phyloP scores from a whole-genome alignment of 495 filamentous ascomycete genomes.

The Penicillium goetzii region DNA sequence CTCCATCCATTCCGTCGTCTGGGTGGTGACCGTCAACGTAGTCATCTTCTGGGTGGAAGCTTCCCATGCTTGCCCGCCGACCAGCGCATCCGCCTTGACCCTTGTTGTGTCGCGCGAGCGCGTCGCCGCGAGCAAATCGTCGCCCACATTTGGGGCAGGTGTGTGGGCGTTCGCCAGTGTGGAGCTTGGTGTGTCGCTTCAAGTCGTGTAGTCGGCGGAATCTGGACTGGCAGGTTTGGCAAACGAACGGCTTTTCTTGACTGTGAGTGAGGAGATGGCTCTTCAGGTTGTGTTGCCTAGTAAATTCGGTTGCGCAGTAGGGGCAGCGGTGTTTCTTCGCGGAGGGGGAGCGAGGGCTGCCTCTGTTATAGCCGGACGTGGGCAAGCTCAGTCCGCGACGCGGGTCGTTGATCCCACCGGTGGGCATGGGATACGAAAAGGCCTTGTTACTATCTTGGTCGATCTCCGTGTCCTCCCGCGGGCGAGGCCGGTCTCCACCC shows the following conservation, averaged over 20 bases:
- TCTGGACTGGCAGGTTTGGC: slow-evolving; percentile 82
- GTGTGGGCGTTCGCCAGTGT: slow-evolving; percentile 95
- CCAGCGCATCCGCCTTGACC: slow-evolving; percentile 96
- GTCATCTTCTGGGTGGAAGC: slow-evolving; percentile 81
- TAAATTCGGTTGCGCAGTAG: slow-evolving; percentile 96
- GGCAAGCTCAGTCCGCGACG: slow-evolving; percentile 77
- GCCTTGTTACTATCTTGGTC: slow-evolving; percentile 55
- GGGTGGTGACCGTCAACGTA: slow-evolving; percentile 56
- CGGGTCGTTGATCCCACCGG: slow-evolving; percentile 49
- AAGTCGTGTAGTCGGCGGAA: slow-evolving; percentile 94
- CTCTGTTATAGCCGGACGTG: slow-evolving; percentile 62
- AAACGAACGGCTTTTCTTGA: slow-evolving; percentile 96
- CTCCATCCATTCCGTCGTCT: slow-evolving; percentile 77
- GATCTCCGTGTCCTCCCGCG: slow-evolving; percentile 42
- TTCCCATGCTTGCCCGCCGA: slow-evolving; percentile 81
- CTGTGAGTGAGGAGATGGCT: slow-evolving; percentile 97
- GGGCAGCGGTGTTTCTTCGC: slow-evolving; percentile 94
- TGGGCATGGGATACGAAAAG: slow-evolving; percentile 57
- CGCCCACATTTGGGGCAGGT: slow-evolving; percentile 92
- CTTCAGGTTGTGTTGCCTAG: slow-evolving; percentile 98
- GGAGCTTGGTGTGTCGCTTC: slow-evolving; percentile 93
- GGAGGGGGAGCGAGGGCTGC: slow-evolving; percentile 69
- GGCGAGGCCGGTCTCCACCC: slow-evolving; percentile 45
- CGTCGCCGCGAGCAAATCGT: slow-evolving; percentile 93
- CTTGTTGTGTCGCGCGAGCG: slow-evolving; percentile 91